Conservation (phyloP, 2,329 filamentous ascomycete species). For the Fusarium annulatum region DNA sequence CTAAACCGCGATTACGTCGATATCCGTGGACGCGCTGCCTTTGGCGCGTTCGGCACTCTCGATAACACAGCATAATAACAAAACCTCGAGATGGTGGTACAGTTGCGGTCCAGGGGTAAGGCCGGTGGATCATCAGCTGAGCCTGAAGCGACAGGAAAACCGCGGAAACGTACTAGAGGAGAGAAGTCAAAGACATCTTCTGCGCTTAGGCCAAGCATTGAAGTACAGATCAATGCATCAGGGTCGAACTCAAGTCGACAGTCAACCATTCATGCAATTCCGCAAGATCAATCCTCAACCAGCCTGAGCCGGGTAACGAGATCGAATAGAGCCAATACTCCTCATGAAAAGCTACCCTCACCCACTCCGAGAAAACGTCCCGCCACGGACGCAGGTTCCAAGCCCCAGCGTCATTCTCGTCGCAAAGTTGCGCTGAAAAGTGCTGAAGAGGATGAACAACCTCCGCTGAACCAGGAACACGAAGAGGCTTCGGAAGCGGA, state of each 20-base stretch:
- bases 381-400: background rate
- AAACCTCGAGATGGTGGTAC: slow-evolving; percentile 21
- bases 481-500: slow-evolving; percentile 18
- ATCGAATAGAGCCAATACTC: slow-evolving; percentile 2
- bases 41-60: background rate
- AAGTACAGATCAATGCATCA: background rate
- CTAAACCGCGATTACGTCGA: background rate
- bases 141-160: background rate
- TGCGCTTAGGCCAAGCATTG: slow-evolving; percentile 6
- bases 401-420: slow-evolving; percentile 8
- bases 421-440: background rate
- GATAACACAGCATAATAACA: slow-evolving; percentile 14
- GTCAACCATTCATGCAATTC: background rate
- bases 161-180: background rate
- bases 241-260: background rate
- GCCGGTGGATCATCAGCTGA: background rate
- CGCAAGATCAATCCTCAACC: background rate
- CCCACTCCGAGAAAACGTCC: slow-evolving; percentile 23
- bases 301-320: slow-evolving; percentile 16
- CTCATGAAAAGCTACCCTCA: background rate
- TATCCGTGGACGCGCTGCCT: background rate
- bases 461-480: background rate
- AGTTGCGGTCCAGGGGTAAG: slow-evolving; percentile 19
- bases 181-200: background rate
- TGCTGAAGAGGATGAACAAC: background rate